Conservation (phyloP, 148 eudicot species). For the Rhododendron mucronatum region DNA sequence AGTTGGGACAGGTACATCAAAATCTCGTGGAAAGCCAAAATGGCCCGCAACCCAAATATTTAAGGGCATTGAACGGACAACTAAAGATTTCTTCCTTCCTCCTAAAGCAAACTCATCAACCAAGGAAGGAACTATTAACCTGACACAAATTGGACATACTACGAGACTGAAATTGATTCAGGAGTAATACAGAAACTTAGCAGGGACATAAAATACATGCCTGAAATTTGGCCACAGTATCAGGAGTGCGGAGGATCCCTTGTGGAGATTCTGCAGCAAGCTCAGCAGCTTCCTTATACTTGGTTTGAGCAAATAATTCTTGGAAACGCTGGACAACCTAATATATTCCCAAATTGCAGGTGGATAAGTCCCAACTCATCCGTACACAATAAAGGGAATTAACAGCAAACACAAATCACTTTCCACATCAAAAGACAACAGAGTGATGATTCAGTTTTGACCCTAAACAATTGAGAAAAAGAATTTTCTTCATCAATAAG, state of each 20-base stretch:
- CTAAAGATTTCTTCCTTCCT: background rate
- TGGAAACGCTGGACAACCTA: conserved; percentile 99
- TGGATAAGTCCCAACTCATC: background rate
- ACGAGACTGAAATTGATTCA: background rate
- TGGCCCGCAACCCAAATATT: background rate
- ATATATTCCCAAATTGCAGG: conserved; percentile 7
- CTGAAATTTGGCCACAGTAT: conserved; percentile 99
- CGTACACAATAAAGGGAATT: background rate
- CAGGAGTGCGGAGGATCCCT: conserved; percentile 94
- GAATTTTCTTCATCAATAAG: background rate
- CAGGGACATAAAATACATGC: conserved; percentile 23
- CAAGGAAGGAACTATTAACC: background rate
- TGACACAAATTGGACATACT: background rate
- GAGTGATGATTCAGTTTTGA: background rate
- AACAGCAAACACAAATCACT: background rate
- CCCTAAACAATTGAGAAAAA: background rate
- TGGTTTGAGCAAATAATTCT: conserved; percentile 94
- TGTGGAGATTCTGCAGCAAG: conserved; percentile 99
- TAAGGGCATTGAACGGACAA: background rate
- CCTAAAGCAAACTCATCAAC: background rate
- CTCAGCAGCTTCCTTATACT: conserved; percentile 98
- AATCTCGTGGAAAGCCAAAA: conserved; percentile 7
- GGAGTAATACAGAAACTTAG: background rate
- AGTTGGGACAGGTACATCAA: background rate
- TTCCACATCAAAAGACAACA: background rate